These are phyloP conservation scores for Hypsizygus ulmarius DNA, from an alignment of 1,284 basidiomycete genomes.

Conservation along the genomic window DNA sequence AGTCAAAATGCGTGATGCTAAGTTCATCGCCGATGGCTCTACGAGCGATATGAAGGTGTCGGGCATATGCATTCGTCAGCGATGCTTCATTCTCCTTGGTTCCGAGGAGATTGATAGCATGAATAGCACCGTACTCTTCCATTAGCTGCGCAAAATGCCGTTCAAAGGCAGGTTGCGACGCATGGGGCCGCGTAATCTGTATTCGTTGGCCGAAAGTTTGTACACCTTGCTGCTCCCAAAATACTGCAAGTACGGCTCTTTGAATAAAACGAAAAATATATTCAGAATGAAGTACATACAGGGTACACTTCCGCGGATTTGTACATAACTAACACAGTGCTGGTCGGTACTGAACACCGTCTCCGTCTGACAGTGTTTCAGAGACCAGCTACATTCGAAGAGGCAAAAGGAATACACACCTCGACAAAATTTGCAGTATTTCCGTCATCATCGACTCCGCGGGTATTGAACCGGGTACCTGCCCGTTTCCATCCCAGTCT, in stretches of 20 bases:
- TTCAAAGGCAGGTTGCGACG: slow-evolving; percentile 95
- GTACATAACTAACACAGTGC: slow-evolving; percentile 85
- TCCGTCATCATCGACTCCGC: slow-evolving; percentile 97
- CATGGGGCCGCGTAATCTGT: slow-evolving; percentile 92
- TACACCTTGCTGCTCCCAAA: slow-evolving; percentile 96
- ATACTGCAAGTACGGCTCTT: slow-evolving; percentile 53
- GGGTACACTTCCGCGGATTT: slow-evolving; percentile 93
- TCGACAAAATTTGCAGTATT: slow-evolving; percentile 98
- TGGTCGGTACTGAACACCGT: slow-evolving; percentile 84
- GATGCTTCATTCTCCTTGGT: slow-evolving; percentile 90
- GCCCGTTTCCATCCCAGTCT: slow-evolving; percentile 93
- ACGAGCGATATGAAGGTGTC: slow-evolving; percentile 67
- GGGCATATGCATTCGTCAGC: slow-evolving; percentile 80
- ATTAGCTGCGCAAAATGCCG: slow-evolving; percentile 86
- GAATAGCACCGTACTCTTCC: slow-evolving; percentile 77
- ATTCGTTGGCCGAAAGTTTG: slow-evolving; percentile 90
- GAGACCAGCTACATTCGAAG: slow-evolving; percentile 11
- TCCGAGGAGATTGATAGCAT: slow-evolving; percentile 87
- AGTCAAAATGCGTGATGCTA: slow-evolving; percentile 89
- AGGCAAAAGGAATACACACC: slow-evolving; percentile 40
- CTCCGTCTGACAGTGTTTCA: slow-evolving; percentile 67
- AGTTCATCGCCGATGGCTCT: slow-evolving; percentile 57
- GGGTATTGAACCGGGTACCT: slow-evolving; percentile 95
- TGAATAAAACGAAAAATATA: slow-evolving; percentile 15
- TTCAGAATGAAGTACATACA: slow-evolving; percentile 50